Evolutionary conservation across 345 rosid species (phyloP).

Genomic region (Hibiscus syriacus): DNA sequence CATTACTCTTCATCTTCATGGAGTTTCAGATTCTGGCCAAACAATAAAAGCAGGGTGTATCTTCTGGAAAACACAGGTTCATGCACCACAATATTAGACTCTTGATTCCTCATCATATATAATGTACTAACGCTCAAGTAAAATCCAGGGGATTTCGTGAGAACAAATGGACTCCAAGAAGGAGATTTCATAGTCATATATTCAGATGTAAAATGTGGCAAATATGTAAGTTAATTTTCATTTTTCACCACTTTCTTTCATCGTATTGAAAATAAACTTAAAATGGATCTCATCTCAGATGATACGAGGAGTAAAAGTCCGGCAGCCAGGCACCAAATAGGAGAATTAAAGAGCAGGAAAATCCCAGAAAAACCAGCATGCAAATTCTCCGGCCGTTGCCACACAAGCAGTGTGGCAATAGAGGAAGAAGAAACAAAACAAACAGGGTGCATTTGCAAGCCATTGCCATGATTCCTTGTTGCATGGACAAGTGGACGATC

Average conservation of each 20-base stretch:
- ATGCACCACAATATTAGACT: no score
- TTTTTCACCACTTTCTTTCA: background rate
- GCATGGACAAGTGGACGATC: conserved; percentile 37
- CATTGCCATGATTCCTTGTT: conserved; percentile 33
- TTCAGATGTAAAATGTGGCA: conserved; percentile 87
- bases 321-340: conserved; percentile 58
- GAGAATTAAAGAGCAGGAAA: conserved; percentile 65
- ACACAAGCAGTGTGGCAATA: conserved; percentile 20
- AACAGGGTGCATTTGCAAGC: background rate
- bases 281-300: conserved; percentile 30
- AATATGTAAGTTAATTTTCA: conserved; percentile 51
- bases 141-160: conserved; percentile 80
- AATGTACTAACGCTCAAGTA: no score
- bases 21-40: conserved; percentile 97
- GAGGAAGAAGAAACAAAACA: background rate
- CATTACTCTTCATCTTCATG: conserved; percentile 9
- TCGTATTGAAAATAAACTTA: background rate
- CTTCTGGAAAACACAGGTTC: conserved; percentile 95
- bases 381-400: conserved; percentile 30
- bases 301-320: conserved; percentile 94
- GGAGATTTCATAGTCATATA: conserved; percentile 98
- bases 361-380: conserved; percentile 44
- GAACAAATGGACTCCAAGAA: conserved; percentile 91
- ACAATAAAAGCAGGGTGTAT: conserved; percentile 99
- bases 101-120: no score